Evolutionary conservation across 1,284 basidiomycete species (phyloP), one percentile per base, ranked within the genome.

Genomic region (Heterobasidion occidentale): DNA sequence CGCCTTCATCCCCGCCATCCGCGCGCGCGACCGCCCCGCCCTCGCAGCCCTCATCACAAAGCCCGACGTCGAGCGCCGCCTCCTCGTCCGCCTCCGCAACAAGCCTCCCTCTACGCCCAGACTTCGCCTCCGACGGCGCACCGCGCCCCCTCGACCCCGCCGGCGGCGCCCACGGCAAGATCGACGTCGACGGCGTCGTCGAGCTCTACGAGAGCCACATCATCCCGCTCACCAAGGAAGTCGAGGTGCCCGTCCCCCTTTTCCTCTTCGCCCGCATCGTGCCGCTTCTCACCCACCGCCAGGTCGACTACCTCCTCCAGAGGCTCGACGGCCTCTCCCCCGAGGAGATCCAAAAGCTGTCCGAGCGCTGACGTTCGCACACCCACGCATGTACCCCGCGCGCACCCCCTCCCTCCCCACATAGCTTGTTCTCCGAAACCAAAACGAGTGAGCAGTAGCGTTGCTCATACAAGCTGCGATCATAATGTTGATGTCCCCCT

Each of bases 141-240:
- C 72, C 49, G 17, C 14, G 9, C 20, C 27, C 75, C 0, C 68
- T 78, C 38, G 57, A 63, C 52, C 68, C 69, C 51, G 36, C 58
- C 27, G 19, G 19, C n/a, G 46, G 46, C 27, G 33, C 49, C 9
- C 65, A 69, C 50, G 55, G 77, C 48, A 97, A 97, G 76, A 92
- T 99, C 63, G 94, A 98, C 63, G 88, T 95, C 0, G 90, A 94
- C 60, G 88, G 91, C 46, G 93, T 99, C 8, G 92, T 98, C 17
- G 84, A 90, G 65, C 73, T 99, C 63, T 99, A 99, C 70, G 84
- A 94, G 68, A 89, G 88, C 64, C 94, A 90, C 68, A 94, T 99
- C 62, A 99, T 99, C 58, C 97, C 97, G 6, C 70, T 99, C 61
- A 99, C 97, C 6, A 98, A 96, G 72, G 93, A 96, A 66, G 94